Base-by-base conservation (phyloP, 768 basidiomycete genomes). In the Inosperma sp. region DNA sequence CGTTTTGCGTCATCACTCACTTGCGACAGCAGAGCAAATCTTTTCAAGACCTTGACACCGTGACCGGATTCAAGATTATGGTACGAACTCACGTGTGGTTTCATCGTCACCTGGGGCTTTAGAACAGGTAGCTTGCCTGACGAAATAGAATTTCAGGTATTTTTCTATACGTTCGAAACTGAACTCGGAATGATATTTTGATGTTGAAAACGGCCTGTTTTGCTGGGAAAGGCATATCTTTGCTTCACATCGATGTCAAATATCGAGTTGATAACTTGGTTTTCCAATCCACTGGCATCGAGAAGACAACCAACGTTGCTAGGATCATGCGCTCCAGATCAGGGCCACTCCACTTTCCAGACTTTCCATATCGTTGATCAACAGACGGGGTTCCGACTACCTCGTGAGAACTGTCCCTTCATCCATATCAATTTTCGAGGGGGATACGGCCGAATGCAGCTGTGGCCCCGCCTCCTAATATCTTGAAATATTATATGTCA, bases 221-320 rank as follows among this genome's bases (percentile, higher is more conserved):
- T 7, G 23, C 41, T 16, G 29, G n/a, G 17, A 42, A 25, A 2
- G 40, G 40, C 39, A 16, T n/a, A 21, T 23, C 22, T 25, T 21
- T 8, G 26, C 14, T 21, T 25, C 22, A n/a, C 9, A 23, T 5
- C 26, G 39, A 25, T 22, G 39, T 13, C 7, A 8, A 40, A 23
- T 40, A 21, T 44, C 42, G 9, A 44, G 26, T 44, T 44, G 42
- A 21, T 29, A 44, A 16, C n/a, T n/a, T n/a, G n/a, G n/a, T n/a
- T n/a, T n/a, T n/a, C n/a, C n/a, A n/a, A n/a, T n/a, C n/a, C n/a
- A n/a, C 39, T 14, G 26, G 26, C 39, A 40, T n/a, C 0, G 39
- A 23, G 26, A 40, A 23, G 22, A 3, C n/a, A 4, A 25, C 26
- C 22, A 40, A 40, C 39, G 16, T 40, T 40, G 22, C 39, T 1